phyloP scores from a whole-genome alignment of 805 yeast genomes.

The Hemisphaericaspora nanyangensis region DNA sequence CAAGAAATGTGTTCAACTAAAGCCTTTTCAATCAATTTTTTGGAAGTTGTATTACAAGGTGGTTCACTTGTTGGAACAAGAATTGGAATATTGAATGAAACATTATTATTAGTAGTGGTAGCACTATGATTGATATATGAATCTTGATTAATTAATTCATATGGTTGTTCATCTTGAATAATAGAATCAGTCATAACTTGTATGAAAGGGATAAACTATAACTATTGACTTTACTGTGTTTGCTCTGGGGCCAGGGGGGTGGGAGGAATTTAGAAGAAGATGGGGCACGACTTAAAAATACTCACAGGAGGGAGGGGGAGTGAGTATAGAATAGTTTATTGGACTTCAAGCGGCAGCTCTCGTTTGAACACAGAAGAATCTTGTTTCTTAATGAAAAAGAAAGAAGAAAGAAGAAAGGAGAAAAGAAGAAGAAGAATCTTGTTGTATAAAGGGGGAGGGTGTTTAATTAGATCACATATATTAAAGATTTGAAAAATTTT shows the following conservation, averaged over 20 bases:
- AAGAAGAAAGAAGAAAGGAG: background rate
- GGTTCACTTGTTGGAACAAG: background rate
- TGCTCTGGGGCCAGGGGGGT: background rate
- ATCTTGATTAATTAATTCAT: constrained; percentile 1
- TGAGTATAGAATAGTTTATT: constrained; percentile 23
- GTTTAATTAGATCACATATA: too few relatives aligned
- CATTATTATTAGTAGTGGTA: background rate
- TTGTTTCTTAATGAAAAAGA: background rate
- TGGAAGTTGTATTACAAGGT: background rate
- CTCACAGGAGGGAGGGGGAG: constrained; percentile 30
- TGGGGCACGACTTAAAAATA: too few relatives aligned
- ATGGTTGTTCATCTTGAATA: constrained; percentile 5
- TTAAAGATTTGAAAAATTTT: too few relatives aligned
- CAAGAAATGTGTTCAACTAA: constrained; percentile 34
- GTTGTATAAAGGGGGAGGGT: too few relatives aligned
- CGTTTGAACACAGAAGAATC: constrained; percentile 17
- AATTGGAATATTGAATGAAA: background rate
- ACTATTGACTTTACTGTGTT: too few relatives aligned
- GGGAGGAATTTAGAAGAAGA: too few relatives aligned
- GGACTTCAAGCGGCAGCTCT: constrained; percentile 46
- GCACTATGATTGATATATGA: background rate
- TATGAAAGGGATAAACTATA: background rate
- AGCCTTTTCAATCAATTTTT: constrained; percentile 32
- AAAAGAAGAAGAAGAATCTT: too few relatives aligned
- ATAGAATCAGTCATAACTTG: constrained; percentile 3